Conservation (phyloP, 306 rosid species). For the Cyamopsis tetragonoloba region DNA sequence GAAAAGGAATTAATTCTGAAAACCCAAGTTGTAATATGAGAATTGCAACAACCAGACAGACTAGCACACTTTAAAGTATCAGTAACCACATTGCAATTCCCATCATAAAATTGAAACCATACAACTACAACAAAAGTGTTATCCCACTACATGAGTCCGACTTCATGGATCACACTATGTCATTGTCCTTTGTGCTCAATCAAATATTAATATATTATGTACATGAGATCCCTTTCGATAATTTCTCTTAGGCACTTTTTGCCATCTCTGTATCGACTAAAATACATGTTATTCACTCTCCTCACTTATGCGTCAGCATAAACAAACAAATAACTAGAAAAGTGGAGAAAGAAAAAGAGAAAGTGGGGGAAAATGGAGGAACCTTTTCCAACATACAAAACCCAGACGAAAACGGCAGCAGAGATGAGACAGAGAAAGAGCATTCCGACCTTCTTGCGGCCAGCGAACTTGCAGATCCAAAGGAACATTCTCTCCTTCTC, state of each 20-base stretch:
- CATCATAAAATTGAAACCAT: neutral
- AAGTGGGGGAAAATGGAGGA: neutral
- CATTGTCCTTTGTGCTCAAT: no score
- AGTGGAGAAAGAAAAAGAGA: neutral
- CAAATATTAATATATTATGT: no score
- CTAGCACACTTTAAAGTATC: neutral
- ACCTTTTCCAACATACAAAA: slow-evolving; percentile 81
- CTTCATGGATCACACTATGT: no score
- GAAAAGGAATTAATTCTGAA: neutral
- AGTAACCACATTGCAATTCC: neutral
- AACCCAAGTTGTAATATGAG: neutral
- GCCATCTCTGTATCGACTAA: no score
- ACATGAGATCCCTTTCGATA: no score
- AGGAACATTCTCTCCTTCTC: slow-evolving; percentile 69
- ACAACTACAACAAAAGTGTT: no score
- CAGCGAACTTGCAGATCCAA: slow-evolving; percentile 78
- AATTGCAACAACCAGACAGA: slow-evolving; percentile 9
- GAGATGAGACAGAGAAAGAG: slow-evolving; percentile 75
- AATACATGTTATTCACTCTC: no score
- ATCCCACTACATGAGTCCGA: no score
- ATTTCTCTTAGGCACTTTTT: no score
- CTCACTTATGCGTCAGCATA: no score
- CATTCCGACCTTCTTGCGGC: slow-evolving; percentile 82
- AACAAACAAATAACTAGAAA: neutral
- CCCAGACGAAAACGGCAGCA: slow-evolving; percentile 71